These are phyloP conservation scores for Penicillium psychrofluorescens DNA, from an alignment of 495 filamentous ascomycete genomes.

Conservation along the genomic window DNA sequence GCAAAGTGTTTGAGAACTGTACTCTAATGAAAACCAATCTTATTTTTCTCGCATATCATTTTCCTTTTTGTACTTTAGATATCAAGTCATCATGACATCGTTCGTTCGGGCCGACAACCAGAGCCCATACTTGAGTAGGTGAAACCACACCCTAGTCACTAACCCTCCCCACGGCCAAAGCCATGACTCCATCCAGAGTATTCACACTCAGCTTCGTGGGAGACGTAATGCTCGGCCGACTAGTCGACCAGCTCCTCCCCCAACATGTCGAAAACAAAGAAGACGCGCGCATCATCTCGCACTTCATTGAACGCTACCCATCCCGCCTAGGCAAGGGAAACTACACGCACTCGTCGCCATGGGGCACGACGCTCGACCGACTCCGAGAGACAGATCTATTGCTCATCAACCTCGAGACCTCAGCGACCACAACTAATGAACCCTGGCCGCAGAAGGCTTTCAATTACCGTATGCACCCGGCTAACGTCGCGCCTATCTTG, in stretches of 20 bases:
- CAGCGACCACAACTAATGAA: constrained; percentile 20
- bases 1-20: constrained; percentile 13
- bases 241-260: constrained; percentile 35
- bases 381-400: constrained; percentile 22
- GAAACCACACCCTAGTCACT: neutral
- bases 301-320: constrained; percentile 10
- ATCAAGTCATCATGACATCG: no score
- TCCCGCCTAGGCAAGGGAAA: constrained; percentile 4
- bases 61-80: neutral
- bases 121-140: neutral
- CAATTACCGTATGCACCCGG: constrained; percentile 38
- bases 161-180: neutral
- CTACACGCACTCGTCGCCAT: constrained; percentile 23
- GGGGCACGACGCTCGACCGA: constrained; percentile 27
- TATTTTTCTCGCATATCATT: neutral
- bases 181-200: neutral
- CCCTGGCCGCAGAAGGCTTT: constrained; percentile 35
- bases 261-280: constrained; percentile 17
- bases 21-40: neutral
- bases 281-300: constrained; percentile 11
- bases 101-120: no score
- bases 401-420: constrained; percentile 38
- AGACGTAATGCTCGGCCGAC: constrained; percentile 39
- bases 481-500: constrained; percentile 22
- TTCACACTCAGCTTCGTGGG: constrained; percentile 30